A percentile compares a stretch with the other conserved stretches of the same genome.
phyloP scores from a whole-genome alignment of 306 rosid genomes.

The Cicer judaicum region DNA sequence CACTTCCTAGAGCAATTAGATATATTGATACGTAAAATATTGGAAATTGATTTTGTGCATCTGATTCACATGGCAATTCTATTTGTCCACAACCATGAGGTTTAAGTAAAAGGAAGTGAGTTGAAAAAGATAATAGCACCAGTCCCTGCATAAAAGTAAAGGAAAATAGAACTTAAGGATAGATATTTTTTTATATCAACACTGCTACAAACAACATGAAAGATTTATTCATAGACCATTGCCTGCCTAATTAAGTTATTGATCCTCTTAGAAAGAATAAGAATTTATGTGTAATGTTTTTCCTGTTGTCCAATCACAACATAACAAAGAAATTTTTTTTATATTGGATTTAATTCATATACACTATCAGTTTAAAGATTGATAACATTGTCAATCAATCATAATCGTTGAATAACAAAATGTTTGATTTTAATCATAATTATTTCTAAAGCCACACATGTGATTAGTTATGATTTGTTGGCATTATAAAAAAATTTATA shows the following conservation, averaged over 20 bases:
- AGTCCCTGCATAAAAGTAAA: background rate
- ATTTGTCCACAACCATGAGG: constrained; percentile 63
- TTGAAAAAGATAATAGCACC: background rate
- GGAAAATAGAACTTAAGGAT: background rate
- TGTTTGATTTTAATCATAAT: too few species aligned
- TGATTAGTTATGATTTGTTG: too few species aligned
- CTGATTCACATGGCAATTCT: constrained; percentile 56
- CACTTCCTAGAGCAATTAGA: constrained; percentile 63
- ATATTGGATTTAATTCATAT: too few species aligned
- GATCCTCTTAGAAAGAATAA: background rate
- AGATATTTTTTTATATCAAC: background rate
- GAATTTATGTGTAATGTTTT: background rate
- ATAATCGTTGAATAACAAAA: too few species aligned
- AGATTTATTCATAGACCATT: too few species aligned
- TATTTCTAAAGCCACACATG: too few species aligned
- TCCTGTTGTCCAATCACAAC: background rate
- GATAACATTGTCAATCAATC: too few species aligned
- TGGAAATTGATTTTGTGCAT: constrained; percentile 42
- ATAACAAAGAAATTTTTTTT: background rate
- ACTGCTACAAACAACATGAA: too few species aligned
- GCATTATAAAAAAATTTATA: too few species aligned
- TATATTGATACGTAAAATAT: constrained; percentile 61
- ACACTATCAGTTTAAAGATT: too few species aligned
- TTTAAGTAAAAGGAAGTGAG: constrained; percentile 3
- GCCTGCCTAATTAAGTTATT: background rate